Base-by-base conservation (phyloP, 1,284 basidiomycete species). In the Kalmanozyma brasiliensis region DNA sequence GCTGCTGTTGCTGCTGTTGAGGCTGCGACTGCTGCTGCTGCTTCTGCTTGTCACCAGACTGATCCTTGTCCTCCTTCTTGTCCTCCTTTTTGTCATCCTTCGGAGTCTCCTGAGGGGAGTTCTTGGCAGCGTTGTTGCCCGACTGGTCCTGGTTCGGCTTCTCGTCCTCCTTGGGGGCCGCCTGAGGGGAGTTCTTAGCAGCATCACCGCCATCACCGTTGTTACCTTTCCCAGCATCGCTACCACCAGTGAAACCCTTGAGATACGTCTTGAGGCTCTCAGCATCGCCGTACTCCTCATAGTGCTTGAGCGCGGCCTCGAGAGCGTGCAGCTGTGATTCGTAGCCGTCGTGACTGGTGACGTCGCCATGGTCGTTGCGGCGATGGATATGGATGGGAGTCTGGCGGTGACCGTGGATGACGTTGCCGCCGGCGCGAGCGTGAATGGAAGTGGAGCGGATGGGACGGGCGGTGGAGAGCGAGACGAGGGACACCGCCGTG, bases 301-400 rank as follows among this genome's bases (percentile, higher is more conserved):
- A 69, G 24, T 63, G 66, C n/a, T 56, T n/a, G 10, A 69, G 48
- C 4, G 66, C 66, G 3, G 46, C 47, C 19, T 63, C 55, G n/a
- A 69, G 48, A 5, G 23, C 17, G 30, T 56, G 49, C 24, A 51
- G 30, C 34, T 63, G 47, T 0, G 44, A 26, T 29, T 69, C 66
- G 44, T 41, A 49, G 1, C 22, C 30, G 23, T 69, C 60, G 36
- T 69, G 66, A 5, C 32, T 30, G 4, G 36, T 13, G 11, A 56
- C 32, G 19, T 60, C 36, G 20, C 46, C 49, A 16, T 47, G 41
- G 11, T 65, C 49, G 32, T 57, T 34, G 2, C 36, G 17, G 7
- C 48, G 22, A 37, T 30, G 51, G n/a, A 34, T 22, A n/a, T 49
- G 22, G 26, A 29, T 29, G 26, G 26, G 26, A 11, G 11, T 11